Evolutionary conservation across 1,139 yeast species (phyloP), one percentile per base, ranked within the genome.

Genomic region (Kodamaea suecica): DNA sequence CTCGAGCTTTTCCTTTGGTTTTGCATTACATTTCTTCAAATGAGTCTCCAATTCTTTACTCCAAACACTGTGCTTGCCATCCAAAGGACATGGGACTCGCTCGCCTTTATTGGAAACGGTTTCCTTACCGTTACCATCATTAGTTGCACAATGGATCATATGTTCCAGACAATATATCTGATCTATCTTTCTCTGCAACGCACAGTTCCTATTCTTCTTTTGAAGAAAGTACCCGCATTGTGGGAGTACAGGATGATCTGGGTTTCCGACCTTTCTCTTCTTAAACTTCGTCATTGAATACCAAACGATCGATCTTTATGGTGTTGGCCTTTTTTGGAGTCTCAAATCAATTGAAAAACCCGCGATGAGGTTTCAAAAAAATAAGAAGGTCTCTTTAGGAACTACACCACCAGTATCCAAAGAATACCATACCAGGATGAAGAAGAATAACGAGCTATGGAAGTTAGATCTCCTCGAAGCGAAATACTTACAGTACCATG

Each of bases 81-180:
- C 95, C 23, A 82, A 53, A 0, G 96, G 90, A 57, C 97, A 88
- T 3, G 81, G 77, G 0, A 88, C 69, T 41, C 96, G 61, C 21
- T 61, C 62, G 11, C 62, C 56, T 8, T 36, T 34, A 9, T 23
- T 31, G 9, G 17, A 30, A 5, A n/a, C 39, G 42, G 14, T 39
- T 44, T 0, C 40, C 33, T 6, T 51, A 9, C 20, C 27, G 4
- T 30, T 35, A 4, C n/a, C n/a, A n/a, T n/a, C n/a, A n/a, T n/a
- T n/a, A n/a, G n/a, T n/a, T n/a, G n/a, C n/a, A n/a, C 4, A 8
- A 4, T 38, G 33, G 12, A 51, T 55, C 55, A 68, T 43, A 53
- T 84, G 95, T 46, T 82, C 84, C 3, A 84, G 76, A 53, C 95
- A 84, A 49, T 54, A 82, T 35, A 58, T 57, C 20, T 67, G 69